Evolutionary conservation across 2,329 filamentous ascomycete species (phyloP), one percentile per base, ranked within the genome.

Genomic region (Neurospora crassa): DNA sequence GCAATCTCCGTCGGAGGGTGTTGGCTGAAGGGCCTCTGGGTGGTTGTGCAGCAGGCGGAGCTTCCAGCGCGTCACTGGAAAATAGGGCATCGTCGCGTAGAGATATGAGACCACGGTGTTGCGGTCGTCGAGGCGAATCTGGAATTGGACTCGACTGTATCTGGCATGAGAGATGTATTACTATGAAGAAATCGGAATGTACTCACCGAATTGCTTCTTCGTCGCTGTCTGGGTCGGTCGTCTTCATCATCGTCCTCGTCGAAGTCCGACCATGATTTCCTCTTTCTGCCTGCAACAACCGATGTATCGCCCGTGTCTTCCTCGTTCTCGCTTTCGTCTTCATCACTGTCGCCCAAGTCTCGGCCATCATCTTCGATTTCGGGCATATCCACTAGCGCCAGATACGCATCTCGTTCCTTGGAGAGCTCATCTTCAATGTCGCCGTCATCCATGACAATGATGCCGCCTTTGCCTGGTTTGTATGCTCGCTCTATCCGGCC

Each of bases 401-500:
- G 88, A 78, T 96, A 98, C 47, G 96, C 94, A 72, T 93, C 90
- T 75, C 89, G 87, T 81, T 98, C 94, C 1, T 83, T 83, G 14
- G 81, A 81, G 42, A 99, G 83, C 42, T 94, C 92, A 75, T 95
- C 92, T 75, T 95, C 92, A 69, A 99, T 94, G 79, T 99, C 96
- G 1, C 95, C 96, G 78, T 98, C 96, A 78, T 98, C 96, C 79
- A 96, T 97, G 2, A 97, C 94, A 73, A 99, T 88, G 59, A 99
- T 92, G 0, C 96, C 96, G 20, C 95, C 95, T 77, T 87, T 91
- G 40, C 93, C 92, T 5, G 92, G 89, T 74, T 88, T 90, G 79
- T 96, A 97, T 0, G 86, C 83, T 16, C 88, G 87, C 37, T 88
- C 85, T 69, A 98, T 88, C 71, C 89, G 89, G 1, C 94, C 95